These are phyloP conservation scores for Talaromyces piceae DNA, from an alignment of 2,329 filamentous ascomycete species.

Conservation along the genomic window DNA sequence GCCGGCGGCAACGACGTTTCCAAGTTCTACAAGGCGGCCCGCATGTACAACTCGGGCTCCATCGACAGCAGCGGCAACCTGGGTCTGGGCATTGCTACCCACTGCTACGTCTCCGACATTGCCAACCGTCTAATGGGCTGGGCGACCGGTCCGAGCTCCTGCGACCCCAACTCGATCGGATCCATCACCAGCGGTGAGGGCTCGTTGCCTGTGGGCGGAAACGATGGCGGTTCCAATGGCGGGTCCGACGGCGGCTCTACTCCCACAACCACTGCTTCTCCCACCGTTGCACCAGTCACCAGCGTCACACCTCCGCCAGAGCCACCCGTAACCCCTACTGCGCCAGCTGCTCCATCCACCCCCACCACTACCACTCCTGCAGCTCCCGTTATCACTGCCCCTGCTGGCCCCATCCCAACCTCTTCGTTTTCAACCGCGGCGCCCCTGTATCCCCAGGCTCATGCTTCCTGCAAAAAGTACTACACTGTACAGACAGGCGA, in stretches of 20 bases:
- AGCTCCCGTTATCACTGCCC: not conserved
- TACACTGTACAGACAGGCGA: slow-evolving; percentile 10
- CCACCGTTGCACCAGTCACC: slow-evolving; percentile 1
- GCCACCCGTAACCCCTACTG: not conserved
- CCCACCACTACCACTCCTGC: not conserved
- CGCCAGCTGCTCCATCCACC: not conserved
- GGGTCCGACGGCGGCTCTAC: not conserved
- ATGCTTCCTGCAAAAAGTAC: slow-evolving; percentile 7
- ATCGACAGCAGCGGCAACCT: slow-evolving; percentile 21
- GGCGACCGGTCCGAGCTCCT: slow-evolving; percentile 17
- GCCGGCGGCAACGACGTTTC: slow-evolving; percentile 11
- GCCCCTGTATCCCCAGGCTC: slow-evolving; percentile 7
- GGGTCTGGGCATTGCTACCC: slow-evolving; percentile 31
- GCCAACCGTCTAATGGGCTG: slow-evolving; percentile 43
- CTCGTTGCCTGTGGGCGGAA: not conserved
- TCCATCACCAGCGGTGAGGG: not conserved
- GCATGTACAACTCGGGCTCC: slow-evolving; percentile 30
- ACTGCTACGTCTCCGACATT: slow-evolving; percentile 46
- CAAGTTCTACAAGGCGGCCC: slow-evolving; percentile 18
- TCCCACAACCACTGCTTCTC: not conserved
- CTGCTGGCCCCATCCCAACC: not conserved
- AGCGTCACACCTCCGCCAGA: slow-evolving; percentile 1
- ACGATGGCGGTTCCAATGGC: too few species aligned
- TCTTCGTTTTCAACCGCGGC: not conserved
- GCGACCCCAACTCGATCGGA: not conserved